Percentiles rank a stretch among this genome's conserved stretches.
Conservation (phyloP, 805 yeast species). For the Lipomyces yamadae region DNA sequence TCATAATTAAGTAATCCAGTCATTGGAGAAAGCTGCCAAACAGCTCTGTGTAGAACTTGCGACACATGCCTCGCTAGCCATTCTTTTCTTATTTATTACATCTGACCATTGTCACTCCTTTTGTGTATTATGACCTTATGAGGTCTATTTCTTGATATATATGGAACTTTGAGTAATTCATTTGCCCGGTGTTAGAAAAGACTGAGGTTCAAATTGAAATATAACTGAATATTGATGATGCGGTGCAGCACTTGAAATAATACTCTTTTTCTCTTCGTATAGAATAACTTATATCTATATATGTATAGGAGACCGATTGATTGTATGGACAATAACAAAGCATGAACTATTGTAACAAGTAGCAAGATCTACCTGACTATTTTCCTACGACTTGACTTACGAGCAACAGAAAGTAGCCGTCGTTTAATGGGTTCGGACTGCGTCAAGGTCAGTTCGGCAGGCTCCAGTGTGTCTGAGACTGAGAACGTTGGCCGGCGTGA, state of each 20-base stretch:
- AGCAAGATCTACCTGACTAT: not conserved
- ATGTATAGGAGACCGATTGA: not conserved
- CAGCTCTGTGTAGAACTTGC: not conserved
- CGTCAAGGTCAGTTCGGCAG: not conserved
- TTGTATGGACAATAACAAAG: not conserved
- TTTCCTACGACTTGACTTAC: not conserved
- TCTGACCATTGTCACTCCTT: not conserved
- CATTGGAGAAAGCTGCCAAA: not conserved
- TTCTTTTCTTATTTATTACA: not conserved
- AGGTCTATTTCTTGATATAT: not conserved
- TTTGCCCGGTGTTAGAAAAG: not conserved
- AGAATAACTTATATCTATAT: too few species aligned
- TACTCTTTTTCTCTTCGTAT: not conserved
- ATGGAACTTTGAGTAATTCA: too few species aligned
- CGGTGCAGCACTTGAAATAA: not conserved
- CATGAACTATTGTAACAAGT: not conserved
- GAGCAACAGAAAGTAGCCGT: not conserved
- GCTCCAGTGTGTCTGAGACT: not conserved
- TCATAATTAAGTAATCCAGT: not conserved
- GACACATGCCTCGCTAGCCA: not conserved
- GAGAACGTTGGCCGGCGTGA: not conserved
- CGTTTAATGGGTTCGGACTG: not conserved
- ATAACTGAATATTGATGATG: not conserved
- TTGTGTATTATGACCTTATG: not conserved
- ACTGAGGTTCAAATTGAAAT: too few species aligned